A percentile compares a stretch with the other conserved stretches of the same genome.
Conservation (phyloP, 1,284 basidiomycete genomes). For the Agaricales sp. region DNA sequence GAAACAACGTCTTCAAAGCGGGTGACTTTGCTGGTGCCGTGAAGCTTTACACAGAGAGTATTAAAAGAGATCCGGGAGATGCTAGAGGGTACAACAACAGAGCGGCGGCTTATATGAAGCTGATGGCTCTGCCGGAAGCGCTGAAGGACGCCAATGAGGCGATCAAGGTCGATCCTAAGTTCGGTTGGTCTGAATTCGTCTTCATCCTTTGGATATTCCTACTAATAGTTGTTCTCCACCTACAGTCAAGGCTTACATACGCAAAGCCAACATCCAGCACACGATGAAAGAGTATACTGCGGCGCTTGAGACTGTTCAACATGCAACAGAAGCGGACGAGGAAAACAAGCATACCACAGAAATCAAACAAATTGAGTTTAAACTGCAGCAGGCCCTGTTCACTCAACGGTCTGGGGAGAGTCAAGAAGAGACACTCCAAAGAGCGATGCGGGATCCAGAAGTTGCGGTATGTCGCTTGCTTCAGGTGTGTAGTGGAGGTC, state of each 20-base stretch:
- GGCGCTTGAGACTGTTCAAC: constrained; percentile 74
- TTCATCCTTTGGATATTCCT: neutral
- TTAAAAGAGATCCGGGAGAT: constrained; percentile 90
- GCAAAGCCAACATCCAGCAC: constrained; percentile 82
- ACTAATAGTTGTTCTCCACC: neutral
- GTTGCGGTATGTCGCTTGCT: constrained; percentile 56
- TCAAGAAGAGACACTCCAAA: constrained; percentile 86
- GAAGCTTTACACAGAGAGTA: constrained; percentile 89
- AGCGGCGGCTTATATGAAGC: constrained; percentile 93
- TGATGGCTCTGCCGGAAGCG: constrained; percentile 89
- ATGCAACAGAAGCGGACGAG: constrained; percentile 65
- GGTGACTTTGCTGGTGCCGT: constrained; percentile 91
- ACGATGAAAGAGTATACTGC: constrained; percentile 90
- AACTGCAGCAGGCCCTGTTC: constrained; percentile 76
- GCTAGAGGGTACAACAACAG: constrained; percentile 95
- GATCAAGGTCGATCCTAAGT: constrained; percentile 84
- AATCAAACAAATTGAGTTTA: constrained; percentile 70
- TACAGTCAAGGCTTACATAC: constrained; percentile 89
- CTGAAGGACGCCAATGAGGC: constrained; percentile 94
- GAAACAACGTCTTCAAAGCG: constrained; percentile 86
- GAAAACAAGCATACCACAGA: constrained; percentile 75
- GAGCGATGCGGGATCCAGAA: constrained; percentile 97
- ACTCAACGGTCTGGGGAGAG: constrained; percentile 79
- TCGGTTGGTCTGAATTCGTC: constrained; percentile 40
- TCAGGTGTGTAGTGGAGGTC: constrained; percentile 3